Percentiles rank a stretch among this genome's conserved stretches.
phyloP scores from a whole-genome alignment of 441 rosid genomes.

The Omphalea diandra region DNA sequence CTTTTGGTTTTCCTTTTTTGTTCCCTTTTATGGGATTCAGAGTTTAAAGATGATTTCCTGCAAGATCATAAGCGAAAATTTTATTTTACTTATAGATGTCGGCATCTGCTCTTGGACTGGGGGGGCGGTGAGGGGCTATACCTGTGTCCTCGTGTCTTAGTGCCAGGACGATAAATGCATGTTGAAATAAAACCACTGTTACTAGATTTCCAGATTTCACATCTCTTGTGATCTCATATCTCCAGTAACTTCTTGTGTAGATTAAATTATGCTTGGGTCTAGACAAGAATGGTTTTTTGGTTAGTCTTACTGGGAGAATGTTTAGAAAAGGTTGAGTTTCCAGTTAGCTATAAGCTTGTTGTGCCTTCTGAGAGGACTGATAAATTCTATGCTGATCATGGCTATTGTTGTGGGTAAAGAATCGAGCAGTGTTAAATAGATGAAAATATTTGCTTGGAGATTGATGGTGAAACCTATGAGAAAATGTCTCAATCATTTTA shows the following conservation, averaged over 20 bases:
- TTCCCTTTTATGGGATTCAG: background rate
- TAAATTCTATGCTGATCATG: constrained; percentile 4
- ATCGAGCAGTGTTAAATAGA: no score
- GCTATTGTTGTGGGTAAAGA: background rate
- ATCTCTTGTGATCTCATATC: constrained; percentile 10
- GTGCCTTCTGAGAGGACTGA: constrained; percentile 3
- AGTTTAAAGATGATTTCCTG: constrained; percentile 25
- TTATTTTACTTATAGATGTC: constrained; percentile 19
- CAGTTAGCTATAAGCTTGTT: background rate
- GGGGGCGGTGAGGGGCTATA: background rate
- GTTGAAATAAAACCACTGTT: background rate
- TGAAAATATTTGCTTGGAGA: background rate
- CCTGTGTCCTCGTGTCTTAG: background rate
- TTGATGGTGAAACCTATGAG: constrained; percentile 11
- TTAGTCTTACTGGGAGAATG: constrained; percentile 2
- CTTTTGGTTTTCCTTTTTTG: constrained; percentile 13
- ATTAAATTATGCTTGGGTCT: constrained; percentile 15
- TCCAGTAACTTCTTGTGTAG: background rate
- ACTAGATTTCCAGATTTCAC: constrained; percentile 24
- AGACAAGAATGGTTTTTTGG: background rate
- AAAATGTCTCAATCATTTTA: no score
- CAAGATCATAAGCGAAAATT: constrained; percentile 27
- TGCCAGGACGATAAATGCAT: background rate
- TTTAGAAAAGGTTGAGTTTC: background rate
- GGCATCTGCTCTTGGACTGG: constrained; percentile 8